Evolutionary conservation across 176 grass and related monocot genomes (phyloP).

Genomic region (Puccinellia tenuiflora): DNA sequence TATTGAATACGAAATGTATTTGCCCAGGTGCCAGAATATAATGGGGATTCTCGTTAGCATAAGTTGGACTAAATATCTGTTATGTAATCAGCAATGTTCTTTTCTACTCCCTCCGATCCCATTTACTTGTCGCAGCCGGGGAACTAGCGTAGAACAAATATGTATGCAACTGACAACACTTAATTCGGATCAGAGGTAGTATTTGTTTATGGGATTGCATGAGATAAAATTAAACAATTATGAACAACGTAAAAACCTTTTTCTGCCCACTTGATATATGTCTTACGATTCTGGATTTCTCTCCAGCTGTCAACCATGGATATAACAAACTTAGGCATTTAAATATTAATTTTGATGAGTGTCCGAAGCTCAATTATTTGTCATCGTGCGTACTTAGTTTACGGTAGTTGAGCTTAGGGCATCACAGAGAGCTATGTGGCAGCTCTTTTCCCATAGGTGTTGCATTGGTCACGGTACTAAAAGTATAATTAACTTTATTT

Average conservation of each 20-base stretch:
- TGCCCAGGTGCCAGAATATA: not conserved
- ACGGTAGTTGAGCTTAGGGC: no score
- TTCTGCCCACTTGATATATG: not conserved
- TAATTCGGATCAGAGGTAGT: no score
- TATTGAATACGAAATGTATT: conserved; percentile 13
- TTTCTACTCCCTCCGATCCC: no score
- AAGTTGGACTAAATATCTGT: not conserved
- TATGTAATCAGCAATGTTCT: not conserved
- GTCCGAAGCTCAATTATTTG: not conserved
- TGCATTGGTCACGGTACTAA: not conserved
- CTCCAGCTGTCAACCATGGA: conserved; percentile 6
- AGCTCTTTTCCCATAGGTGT: not conserved
- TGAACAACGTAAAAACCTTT: not conserved
- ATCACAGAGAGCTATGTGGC: not conserved
- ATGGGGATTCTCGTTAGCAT: not conserved
- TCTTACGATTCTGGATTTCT: not conserved
- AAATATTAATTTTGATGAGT: conserved; percentile 14
- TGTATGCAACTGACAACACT: no score
- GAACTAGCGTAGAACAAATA: no score
- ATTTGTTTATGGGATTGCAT: not conserved
- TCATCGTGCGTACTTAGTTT: not conserved
- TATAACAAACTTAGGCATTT: not conserved
- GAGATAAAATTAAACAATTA: not conserved
- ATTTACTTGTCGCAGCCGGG: no score
- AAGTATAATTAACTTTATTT: not conserved